Percentiles rank a stretch among this genome's conserved stretches.
phyloP scores from a whole-genome alignment of 371 early-diverging fungal species.

The Ecytonucleospora hepatopenaei region DNA sequence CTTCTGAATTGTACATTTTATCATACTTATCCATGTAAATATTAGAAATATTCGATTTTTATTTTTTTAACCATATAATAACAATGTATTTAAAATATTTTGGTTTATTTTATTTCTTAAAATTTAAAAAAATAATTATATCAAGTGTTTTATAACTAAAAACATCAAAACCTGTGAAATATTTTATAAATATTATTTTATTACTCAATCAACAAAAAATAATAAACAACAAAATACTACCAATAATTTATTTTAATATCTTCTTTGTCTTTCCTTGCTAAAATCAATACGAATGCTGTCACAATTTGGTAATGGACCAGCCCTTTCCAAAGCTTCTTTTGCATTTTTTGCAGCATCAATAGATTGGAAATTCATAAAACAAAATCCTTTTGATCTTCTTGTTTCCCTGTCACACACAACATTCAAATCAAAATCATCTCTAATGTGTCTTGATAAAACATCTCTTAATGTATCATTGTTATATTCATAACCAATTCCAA shows the following conservation, averaged over 20 bases:
- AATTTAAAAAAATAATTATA: too few species aligned
- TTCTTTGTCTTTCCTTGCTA: not conserved
- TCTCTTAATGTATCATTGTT: not conserved
- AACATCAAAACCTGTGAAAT: not conserved
- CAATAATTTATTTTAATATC: not conserved
- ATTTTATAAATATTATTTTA: not conserved
- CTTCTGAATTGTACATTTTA: too few species aligned
- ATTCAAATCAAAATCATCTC: conserved; percentile 5
- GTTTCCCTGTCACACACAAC: conserved; percentile 35
- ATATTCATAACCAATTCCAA: not conserved
- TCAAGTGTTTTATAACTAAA: too few species aligned
- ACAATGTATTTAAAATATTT: too few species aligned
- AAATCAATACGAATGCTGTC: not conserved
- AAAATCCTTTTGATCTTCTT: conserved; percentile 33
- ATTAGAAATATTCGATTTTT: too few species aligned
- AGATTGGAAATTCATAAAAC: conserved; percentile 29
- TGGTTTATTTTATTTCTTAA: too few species aligned
- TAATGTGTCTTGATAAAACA: not conserved
- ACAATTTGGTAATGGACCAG: not conserved
- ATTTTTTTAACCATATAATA: too few species aligned
- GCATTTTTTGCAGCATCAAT: conserved; percentile 29
- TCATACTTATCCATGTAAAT: too few species aligned
- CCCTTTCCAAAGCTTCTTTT: conserved; percentile 23
- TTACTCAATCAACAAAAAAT: not conserved
- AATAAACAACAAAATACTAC: not conserved